Percentiles rank a stretch among this genome's conserved stretches.
Evolutionary conservation across 352 stramenopile species (phyloP).

Genomic region (Phytophthora uliginosa): DNA sequence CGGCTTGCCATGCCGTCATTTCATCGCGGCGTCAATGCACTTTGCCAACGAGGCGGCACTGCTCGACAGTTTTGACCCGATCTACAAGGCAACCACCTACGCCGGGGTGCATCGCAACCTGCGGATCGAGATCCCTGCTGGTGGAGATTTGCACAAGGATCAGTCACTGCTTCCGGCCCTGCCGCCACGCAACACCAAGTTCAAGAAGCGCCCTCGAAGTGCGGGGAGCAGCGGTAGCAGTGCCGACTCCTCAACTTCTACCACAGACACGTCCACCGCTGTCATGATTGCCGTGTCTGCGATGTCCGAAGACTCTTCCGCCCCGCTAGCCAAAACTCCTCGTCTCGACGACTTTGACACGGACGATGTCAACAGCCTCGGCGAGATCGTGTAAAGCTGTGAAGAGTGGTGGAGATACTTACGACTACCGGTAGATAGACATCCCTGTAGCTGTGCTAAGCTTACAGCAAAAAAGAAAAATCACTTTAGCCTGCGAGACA

Average conservation of each 20-base stretch:
- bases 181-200: constrained; percentile 58
- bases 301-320: constrained; percentile 26
- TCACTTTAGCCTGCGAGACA: constrained; percentile 7
- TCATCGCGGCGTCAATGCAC: constrained; percentile 72
- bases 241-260: constrained; percentile 8
- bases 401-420: background rate
- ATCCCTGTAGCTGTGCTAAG: background rate
- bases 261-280: constrained; percentile 3
- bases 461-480: constrained; percentile 8
- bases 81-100: constrained; percentile 80
- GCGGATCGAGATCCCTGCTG: constrained; percentile 82
- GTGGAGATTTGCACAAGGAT: constrained; percentile 80
- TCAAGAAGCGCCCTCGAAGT: constrained; percentile 67
- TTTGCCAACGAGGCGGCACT: constrained; percentile 68
- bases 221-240: constrained; percentile 18
- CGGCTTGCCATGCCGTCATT: constrained; percentile 82
- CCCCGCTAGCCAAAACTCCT: constrained; percentile 51
- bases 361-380: constrained; percentile 66
- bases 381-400: constrained; percentile 61
- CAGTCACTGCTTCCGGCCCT: constrained; percentile 63
- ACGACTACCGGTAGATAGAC: background rate
- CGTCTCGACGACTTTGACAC: constrained; percentile 67
- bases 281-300: constrained; percentile 20
- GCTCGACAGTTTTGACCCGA: constrained; percentile 69
- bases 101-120: constrained; percentile 68